These are phyloP conservation scores for Talaromyces sp. DNA, from an alignment of 2,329 filamentous ascomycete species.

Conservation along the genomic window DNA sequence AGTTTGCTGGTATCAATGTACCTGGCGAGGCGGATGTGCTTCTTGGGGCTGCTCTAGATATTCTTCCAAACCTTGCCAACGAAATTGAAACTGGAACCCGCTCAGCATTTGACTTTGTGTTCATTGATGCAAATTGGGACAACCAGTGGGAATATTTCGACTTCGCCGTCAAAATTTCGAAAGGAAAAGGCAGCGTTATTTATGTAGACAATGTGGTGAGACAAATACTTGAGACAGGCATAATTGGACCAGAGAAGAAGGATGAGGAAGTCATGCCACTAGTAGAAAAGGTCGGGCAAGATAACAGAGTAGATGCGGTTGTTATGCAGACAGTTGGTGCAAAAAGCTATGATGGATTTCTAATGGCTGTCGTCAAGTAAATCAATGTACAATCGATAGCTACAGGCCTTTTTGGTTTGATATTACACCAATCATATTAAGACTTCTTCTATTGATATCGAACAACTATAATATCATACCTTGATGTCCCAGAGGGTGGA, in stretches of 20 bases:
- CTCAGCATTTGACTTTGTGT: slow-evolving; percentile 46
- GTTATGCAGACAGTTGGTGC: slow-evolving; percentile 34
- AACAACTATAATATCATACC: too few relatives aligned
- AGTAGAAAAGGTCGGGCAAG: slow-evolving; percentile 40
- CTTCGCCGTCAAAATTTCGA: slow-evolving; percentile 23
- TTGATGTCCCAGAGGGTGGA: too few relatives aligned
- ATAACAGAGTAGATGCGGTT: slow-evolving; percentile 38
- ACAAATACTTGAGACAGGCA: slow-evolving; percentile 13
- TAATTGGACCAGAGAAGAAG: slow-evolving; percentile 17
- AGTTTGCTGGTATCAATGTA: slow-evolving; percentile 31
- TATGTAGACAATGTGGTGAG: slow-evolving; percentile 51
- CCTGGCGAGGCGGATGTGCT: slow-evolving; percentile 42
- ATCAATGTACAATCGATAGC: not conserved
- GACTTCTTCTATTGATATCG: too few relatives aligned
- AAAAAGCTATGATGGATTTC: not conserved
- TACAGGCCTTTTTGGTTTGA: too few relatives aligned
- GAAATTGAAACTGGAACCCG: slow-evolving; percentile 38
- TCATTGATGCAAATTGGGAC: slow-evolving; percentile 51
- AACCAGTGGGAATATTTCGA: slow-evolving; percentile 50
- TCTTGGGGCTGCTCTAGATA: slow-evolving; percentile 43
- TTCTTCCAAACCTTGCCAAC: slow-evolving; percentile 35
- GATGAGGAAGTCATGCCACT: slow-evolving; percentile 16
- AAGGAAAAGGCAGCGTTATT: slow-evolving; percentile 37
- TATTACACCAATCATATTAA: too few relatives aligned
- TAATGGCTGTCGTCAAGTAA: slow-evolving; percentile 33